phyloP scores from a whole-genome alignment of 352 stramenopile species.

The Phytophthora vignae region DNA sequence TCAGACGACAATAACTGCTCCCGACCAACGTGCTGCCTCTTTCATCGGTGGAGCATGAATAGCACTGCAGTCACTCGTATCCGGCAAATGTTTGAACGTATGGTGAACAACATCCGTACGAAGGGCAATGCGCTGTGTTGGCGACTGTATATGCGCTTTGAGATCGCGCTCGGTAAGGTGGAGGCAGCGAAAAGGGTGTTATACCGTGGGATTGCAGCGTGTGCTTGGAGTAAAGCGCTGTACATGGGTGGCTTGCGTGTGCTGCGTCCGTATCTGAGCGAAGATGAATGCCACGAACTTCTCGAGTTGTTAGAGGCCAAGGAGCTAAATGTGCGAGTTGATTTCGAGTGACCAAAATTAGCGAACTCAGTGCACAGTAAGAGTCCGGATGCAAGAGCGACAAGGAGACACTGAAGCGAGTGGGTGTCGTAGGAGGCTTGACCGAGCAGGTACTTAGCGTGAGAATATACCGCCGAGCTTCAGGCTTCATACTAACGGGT shows the following conservation, averaged over 20 bases:
- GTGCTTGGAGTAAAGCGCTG: constrained; percentile 82
- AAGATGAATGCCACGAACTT: constrained; percentile 70
- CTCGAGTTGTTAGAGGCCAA: constrained; percentile 75
- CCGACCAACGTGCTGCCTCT: constrained; percentile 58
- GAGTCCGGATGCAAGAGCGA: constrained; percentile 6
- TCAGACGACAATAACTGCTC: constrained; percentile 1
- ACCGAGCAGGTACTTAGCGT: constrained; percentile 6
- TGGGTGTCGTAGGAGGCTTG: constrained; percentile 3
- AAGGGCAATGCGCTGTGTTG: constrained; percentile 67
- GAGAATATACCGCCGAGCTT: not conserved
- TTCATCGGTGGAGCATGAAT: constrained; percentile 76
- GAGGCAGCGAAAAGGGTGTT: constrained; percentile 75
- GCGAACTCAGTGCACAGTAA: not conserved
- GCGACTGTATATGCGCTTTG: constrained; percentile 83
- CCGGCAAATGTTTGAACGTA: constrained; percentile 68
- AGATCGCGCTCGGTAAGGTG: constrained; percentile 74
- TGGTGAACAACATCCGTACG: constrained; percentile 62
- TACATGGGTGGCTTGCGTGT: constrained; percentile 74
- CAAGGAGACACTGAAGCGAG: not conserved
- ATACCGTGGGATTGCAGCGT: constrained; percentile 74
- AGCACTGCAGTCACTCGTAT: constrained; percentile 60
- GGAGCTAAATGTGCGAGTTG: constrained; percentile 72
- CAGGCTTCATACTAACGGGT: not conserved
- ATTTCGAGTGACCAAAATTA: constrained; percentile 39
- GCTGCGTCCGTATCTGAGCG: constrained; percentile 70